A percentile compares a stretch with the other conserved stretches of the same genome.
These are phyloP conservation scores for Zygosaccharomyces kombuchaensis DNA, from an alignment of 805 yeast genomes.

Conservation along the genomic window DNA sequence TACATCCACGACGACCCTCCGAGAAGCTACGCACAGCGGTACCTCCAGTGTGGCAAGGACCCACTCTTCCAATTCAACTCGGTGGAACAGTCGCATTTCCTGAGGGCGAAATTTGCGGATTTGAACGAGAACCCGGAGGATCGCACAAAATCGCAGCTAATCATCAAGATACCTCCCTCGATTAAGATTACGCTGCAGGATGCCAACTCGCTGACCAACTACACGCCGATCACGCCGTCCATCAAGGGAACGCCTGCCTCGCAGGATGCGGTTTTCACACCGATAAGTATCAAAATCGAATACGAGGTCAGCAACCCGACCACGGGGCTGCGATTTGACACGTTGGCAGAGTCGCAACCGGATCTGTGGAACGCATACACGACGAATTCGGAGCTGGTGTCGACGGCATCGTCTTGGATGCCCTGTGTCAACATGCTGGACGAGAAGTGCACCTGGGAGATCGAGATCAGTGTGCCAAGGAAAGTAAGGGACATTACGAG, in stretches of 20 bases:
- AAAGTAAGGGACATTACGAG: conserved; percentile 65
- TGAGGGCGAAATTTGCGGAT: conserved; percentile 31
- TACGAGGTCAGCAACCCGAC: conserved; percentile 62
- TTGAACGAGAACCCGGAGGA: conserved; percentile 31
- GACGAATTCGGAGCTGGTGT: conserved; percentile 67
- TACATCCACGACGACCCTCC: conserved; percentile 34
- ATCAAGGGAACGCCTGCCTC: conserved; percentile 37
- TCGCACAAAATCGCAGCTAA: conserved; percentile 28
- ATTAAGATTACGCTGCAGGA: conserved; percentile 59
- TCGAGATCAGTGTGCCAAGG: conserved; percentile 80
- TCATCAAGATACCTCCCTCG: conserved; percentile 32
- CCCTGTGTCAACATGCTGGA: conserved; percentile 90
- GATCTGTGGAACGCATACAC: conserved; percentile 83
- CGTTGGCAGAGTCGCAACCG: conserved; percentile 34
- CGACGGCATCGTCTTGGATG: conserved; percentile 93
- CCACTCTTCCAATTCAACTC: conserved; percentile 24
- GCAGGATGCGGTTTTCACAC: conserved; percentile 58
- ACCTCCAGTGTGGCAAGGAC: conserved; percentile 14
- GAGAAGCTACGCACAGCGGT: conserved; percentile 16
- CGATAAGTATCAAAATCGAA: conserved; percentile 64
- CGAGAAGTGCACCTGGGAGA: conserved; percentile 89
- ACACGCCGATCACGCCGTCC: conserved; percentile 40
- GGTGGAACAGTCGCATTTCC: conserved; percentile 34
- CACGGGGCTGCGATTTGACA: conserved; percentile 69
- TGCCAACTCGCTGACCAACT: conserved; percentile 35